phyloP scores from a whole-genome alignment of 108 stramenopile genomes.

The Pseudonitzschia delicatissima region DNA sequence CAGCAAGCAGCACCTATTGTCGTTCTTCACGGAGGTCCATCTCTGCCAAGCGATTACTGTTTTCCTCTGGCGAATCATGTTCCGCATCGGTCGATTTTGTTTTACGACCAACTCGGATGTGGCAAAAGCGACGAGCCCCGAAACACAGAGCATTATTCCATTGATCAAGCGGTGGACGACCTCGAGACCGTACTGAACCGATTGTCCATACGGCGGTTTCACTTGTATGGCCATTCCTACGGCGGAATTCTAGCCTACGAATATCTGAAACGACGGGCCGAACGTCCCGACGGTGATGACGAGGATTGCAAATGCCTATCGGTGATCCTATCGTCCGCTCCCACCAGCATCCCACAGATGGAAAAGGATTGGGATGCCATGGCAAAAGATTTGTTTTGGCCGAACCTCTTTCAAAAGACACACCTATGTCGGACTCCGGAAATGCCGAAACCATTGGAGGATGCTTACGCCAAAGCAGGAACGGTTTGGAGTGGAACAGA shows the following conservation, averaged over 20 bases:
- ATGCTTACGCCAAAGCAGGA: constrained; percentile 48
- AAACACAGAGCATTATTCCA: constrained; percentile 42
- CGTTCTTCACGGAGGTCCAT: constrained; percentile 59
- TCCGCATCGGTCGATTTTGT: constrained; percentile 51
- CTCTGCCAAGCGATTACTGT: constrained; percentile 55
- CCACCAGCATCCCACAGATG: constrained; percentile 36
- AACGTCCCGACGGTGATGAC: not conserved
- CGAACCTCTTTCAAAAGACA: constrained; percentile 37
- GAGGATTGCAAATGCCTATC: constrained; percentile 36
- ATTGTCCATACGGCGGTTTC: constrained; percentile 38
- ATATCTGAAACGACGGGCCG: constrained; percentile 36
- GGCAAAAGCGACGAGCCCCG: constrained; percentile 42
- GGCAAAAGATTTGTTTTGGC: constrained; percentile 13
- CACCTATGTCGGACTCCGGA: constrained; percentile 41
- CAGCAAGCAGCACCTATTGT: constrained; percentile 37
- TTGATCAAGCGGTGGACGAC: constrained; percentile 40
- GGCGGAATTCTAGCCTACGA: constrained; percentile 66
- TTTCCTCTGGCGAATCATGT: constrained; percentile 45
- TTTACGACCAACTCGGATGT: constrained; percentile 70
- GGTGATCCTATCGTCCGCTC: constrained; percentile 48
- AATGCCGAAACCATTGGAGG: constrained; percentile 30
- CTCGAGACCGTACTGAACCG: constrained; percentile 39
- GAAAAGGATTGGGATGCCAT: constrained; percentile 32
- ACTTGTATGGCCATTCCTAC: constrained; percentile 64
- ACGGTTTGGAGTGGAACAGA: constrained; percentile 56